A percentile compares a stretch with the other conserved stretches of the same genome.
These are phyloP conservation scores for Diphasiastrum complanatum DNA, from an alignment of 83 land plant genomes.

Conservation along the genomic window DNA sequence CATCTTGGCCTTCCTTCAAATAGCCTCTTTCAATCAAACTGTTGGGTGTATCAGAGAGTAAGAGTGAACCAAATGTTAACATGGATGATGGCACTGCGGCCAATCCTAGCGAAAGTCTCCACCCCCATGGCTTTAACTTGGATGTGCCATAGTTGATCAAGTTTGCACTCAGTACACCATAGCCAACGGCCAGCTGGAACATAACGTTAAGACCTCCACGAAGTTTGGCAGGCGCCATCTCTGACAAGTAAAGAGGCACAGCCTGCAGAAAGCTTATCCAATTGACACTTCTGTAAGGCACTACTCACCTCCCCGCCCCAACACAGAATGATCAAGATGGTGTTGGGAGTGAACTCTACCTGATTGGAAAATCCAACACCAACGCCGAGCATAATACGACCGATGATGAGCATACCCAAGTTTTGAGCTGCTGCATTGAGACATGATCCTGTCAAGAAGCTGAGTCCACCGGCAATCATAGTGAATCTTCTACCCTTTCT, in stretches of 20 bases:
- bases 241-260: background rate
- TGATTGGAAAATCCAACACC: too few species aligned
- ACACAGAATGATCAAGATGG: too few species aligned
- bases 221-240: conserved; percentile 3
- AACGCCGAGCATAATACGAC: too few species aligned
- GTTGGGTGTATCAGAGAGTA: conserved; percentile 1
- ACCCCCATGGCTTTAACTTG: background rate
- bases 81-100: background rate
- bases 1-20: background rate
- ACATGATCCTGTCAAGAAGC: too few species aligned
- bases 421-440: too few species aligned
- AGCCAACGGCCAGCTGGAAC: background rate
- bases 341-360: too few species aligned
- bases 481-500: too few species aligned
- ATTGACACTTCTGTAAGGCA: too few species aligned
- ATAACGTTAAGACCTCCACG: background rate
- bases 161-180: background rate
- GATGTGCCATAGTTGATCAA: background rate
- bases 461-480: too few species aligned
- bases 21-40: background rate
- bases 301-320: too few species aligned
- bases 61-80: background rate
- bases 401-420: too few species aligned
- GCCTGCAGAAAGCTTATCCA: background rate
- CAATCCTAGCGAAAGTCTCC: background rate